Evolutionary conservation across 306 rosid genomes (phyloP).

Genomic region (Vigna mungo): DNA sequence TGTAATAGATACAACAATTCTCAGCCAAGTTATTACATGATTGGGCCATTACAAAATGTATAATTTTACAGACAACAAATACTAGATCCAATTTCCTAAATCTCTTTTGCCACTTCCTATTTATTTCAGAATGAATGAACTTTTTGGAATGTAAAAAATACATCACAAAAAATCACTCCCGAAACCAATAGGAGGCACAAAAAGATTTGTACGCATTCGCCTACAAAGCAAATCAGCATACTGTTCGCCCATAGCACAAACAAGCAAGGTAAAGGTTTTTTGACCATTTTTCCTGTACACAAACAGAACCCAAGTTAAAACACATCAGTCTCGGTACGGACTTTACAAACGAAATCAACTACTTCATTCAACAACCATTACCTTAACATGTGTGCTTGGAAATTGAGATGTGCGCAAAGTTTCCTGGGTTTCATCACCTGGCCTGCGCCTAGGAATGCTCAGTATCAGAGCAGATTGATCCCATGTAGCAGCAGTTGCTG

Average conservation of each 20-base stretch:
- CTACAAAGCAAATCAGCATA: conserved; percentile 55
- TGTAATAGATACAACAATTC: conserved; percentile 18
- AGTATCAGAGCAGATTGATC: conserved; percentile 95
- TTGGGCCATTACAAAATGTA: conserved; percentile 17
- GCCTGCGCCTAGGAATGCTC: conserved; percentile 91
- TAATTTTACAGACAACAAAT: conserved; percentile 36
- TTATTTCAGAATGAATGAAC: too few relatives aligned
- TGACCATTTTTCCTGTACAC: conserved; percentile 89
- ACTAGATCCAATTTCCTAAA: background rate
- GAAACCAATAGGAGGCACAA: too few relatives aligned
- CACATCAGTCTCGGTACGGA: background rate
- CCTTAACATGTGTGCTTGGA: conserved; percentile 98
- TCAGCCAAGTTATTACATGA: conserved; percentile 29
- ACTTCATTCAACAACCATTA: conserved; percentile 37
- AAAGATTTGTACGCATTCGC: background rate
- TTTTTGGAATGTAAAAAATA: too few relatives aligned
- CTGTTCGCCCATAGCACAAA: conserved; percentile 91
- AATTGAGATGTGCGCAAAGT: conserved; percentile 89
- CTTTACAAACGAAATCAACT: background rate
- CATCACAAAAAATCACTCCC: too few relatives aligned
- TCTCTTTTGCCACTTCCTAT: too few relatives aligned
- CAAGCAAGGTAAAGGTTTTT: conserved; percentile 89
- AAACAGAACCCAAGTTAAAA: conserved; percentile 29
- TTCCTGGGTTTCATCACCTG: conserved; percentile 88
- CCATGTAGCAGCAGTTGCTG: conserved; percentile 94